Percentiles rank a stretch among this genome's conserved stretches.
Evolutionary conservation across 1,284 basidiomycete species (phyloP).

Genomic region (Apiotrichum domesticum): DNA sequence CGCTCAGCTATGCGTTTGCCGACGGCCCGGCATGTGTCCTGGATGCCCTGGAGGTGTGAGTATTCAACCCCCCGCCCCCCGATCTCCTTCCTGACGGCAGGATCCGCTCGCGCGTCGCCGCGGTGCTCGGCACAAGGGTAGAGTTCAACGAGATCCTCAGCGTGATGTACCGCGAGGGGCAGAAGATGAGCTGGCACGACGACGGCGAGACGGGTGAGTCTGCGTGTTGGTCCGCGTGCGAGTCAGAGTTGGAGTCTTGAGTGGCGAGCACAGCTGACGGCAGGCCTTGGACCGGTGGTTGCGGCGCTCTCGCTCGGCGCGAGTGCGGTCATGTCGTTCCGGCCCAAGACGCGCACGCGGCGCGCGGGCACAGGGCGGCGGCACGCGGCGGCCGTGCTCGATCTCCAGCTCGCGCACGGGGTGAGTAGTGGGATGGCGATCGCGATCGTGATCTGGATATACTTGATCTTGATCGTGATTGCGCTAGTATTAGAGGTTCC

Average conservation of each 20-base stretch:
- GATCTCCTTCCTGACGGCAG: constrained; percentile 12
- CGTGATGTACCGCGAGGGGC: constrained; percentile 41
- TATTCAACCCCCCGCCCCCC: background rate
- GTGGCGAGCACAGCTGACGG: background rate
- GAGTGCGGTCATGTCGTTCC: constrained; percentile 35
- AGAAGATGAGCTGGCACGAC: constrained; percentile 46
- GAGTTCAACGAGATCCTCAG: constrained; percentile 41
- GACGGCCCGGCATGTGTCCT: constrained; percentile 32
- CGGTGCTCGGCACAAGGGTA: constrained; percentile 17
- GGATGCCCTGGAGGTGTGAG: constrained; percentile 30
- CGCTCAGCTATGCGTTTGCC: constrained; percentile 30
- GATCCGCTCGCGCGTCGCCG: constrained; percentile 16
- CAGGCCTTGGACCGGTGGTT: constrained; percentile 39
- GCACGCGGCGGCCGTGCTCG: constrained; percentile 2
- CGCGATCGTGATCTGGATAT: no score
- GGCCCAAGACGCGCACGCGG: constrained; percentile 15
- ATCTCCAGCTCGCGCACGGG: constrained; percentile 10
- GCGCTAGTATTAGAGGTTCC: no score
- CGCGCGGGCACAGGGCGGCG: background rate
- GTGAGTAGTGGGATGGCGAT: constrained; percentile 2
- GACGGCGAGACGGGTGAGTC: constrained; percentile 38
- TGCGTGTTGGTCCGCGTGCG: no score
- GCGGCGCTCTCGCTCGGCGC: constrained; percentile 36
- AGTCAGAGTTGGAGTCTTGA: no score
- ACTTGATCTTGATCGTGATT: no score